Evolutionary conservation across 2,329 filamentous ascomycete genomes (phyloP).

Genomic region (Endoconidiophora polonica): DNA sequence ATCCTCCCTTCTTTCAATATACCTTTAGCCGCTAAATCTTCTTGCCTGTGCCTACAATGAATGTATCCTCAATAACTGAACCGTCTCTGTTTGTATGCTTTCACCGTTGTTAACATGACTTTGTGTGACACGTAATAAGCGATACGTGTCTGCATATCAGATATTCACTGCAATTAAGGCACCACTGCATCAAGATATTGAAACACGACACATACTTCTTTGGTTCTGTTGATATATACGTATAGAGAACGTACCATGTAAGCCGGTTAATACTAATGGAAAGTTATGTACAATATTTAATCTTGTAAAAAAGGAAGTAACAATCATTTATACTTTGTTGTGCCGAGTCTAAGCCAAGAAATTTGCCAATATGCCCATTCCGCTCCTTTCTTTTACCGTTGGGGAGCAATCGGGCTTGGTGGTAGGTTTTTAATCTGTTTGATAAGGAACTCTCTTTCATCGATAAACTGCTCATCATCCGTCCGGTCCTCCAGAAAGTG

Average conservation of each 20-base stretch:
- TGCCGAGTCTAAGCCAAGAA: background rate
- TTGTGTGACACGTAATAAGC: too few relatives aligned
- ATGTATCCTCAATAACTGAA: too few relatives aligned
- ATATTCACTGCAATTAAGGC: too few relatives aligned
- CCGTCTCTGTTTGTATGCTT: too few relatives aligned
- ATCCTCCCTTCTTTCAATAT: too few relatives aligned
- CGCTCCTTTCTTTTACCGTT: constrained; percentile 22
- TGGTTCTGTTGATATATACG: too few relatives aligned
- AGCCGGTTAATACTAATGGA: background rate
- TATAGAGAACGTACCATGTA: too few relatives aligned
- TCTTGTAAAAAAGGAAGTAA: background rate
- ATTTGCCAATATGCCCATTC: background rate
- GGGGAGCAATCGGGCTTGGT: constrained; percentile 35
- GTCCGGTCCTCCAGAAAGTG: constrained; percentile 88
- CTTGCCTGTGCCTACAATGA: background rate
- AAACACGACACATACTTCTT: too few relatives aligned
- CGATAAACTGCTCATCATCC: constrained; percentile 95
- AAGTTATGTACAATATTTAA: background rate
- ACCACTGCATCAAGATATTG: too few relatives aligned
- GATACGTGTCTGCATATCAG: too few relatives aligned
- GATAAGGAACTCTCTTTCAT: constrained; percentile 93
- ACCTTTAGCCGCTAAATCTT: background rate
- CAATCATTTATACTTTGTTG: background rate
- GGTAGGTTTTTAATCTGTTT: constrained; percentile 72
- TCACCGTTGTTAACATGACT: too few relatives aligned